A percentile compares a stretch with the other conserved stretches of the same genome.
These are phyloP conservation scores for Nemophila menziesii DNA, from an alignment of 257 asterid species.

Conservation along the genomic window DNA sequence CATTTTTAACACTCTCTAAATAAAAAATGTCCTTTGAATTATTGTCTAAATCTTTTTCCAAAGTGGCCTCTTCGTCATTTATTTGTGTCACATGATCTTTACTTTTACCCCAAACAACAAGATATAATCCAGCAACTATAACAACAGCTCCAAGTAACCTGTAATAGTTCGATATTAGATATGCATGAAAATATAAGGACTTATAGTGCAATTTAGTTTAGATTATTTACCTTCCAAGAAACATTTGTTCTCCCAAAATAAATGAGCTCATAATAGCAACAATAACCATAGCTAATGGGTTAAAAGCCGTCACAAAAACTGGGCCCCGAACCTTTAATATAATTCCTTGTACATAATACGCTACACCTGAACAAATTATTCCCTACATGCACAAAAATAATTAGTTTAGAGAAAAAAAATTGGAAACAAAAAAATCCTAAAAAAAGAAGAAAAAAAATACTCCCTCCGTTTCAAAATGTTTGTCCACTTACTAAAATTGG, in stretches of 20 bases:
- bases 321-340: constrained; percentile 82
- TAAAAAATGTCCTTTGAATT: constrained; percentile 9
- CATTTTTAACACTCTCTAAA: constrained; percentile 19
- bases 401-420: too few relatives aligned
- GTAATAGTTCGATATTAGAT: constrained; percentile 2
- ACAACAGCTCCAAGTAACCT: constrained; percentile 77
- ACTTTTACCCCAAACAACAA: constrained; percentile 84
- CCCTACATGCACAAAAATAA: constrained; percentile 46
- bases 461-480: too few relatives aligned
- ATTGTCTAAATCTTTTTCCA: constrained; percentile 21
- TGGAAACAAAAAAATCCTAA: too few relatives aligned
- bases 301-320: constrained; percentile 82
- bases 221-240: constrained; percentile 62
- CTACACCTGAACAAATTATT: constrained; percentile 72
- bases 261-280: constrained; percentile 80
- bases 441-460: too few relatives aligned
- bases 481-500: too few relatives aligned
- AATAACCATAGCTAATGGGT: constrained; percentile 77
- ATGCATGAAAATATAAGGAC: neutral
- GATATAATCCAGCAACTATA: constrained; percentile 70
- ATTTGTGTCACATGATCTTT: constrained; percentile 40
- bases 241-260: constrained; percentile 57
- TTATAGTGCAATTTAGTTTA: neutral
- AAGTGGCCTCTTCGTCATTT: constrained; percentile 17
- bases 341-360: constrained; percentile 76